These are phyloP conservation scores for Colletotrichum eremochloae DNA, from an alignment of 2,329 filamentous ascomycete species.

Conservation along the genomic window DNA sequence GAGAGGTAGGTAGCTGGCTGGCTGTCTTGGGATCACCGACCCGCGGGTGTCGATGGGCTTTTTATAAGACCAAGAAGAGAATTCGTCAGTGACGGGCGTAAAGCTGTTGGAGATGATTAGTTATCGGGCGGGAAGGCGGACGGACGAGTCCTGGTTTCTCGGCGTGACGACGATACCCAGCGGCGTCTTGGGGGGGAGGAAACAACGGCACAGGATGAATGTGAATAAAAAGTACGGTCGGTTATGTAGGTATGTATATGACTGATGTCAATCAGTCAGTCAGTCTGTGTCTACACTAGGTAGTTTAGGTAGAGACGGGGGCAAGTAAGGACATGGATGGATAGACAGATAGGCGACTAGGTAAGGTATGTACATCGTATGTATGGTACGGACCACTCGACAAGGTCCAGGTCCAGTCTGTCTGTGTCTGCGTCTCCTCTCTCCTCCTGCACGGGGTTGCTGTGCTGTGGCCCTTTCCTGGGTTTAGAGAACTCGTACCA, in stretches of 20 bases:
- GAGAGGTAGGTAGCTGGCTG: neutral
- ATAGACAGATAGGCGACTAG: neutral
- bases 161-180: neutral
- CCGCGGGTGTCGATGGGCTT: neutral
- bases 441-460: constrained; percentile 34
- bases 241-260: constrained; percentile 20
- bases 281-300: neutral
- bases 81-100: neutral
- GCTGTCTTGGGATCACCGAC: neutral
- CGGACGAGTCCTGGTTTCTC: neutral
- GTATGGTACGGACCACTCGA: neutral
- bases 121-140: neutral
- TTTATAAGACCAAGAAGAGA: neutral
- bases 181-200: neutral
- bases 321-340: neutral
- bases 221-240: constrained; percentile 9
- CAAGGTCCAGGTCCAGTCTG: constrained; percentile 6
- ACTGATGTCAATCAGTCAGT: neutral
- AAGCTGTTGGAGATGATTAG: neutral
- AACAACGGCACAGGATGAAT: neutral
- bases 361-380: too few relatives aligned
- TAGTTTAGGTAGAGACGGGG: neutral
- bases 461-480: constrained; percentile 14
- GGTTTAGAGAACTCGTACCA: neutral
- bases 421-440: constrained; percentile 11